These are phyloP conservation scores for Cornus florida DNA, from an alignment of 148 eudicot genomes.

Conservation along the genomic window DNA sequence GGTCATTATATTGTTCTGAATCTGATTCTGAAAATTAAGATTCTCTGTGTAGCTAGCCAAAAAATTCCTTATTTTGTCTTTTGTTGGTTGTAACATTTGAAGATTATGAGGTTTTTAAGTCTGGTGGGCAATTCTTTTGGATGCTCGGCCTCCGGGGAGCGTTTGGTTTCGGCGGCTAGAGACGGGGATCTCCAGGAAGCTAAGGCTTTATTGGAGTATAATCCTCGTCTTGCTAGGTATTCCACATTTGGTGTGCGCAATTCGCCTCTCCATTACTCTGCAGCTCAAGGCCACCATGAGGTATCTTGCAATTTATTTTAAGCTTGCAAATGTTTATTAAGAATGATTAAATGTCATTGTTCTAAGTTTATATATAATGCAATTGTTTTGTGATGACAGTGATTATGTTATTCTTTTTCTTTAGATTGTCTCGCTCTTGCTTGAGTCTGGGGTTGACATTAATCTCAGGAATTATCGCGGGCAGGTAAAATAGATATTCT, in stretches of 20 bases:
- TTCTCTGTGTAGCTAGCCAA: not conserved
- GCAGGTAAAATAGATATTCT: constrained; percentile 51
- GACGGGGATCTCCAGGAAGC: constrained; percentile 98
- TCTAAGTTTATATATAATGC: not conserved
- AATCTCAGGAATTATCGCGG: constrained; percentile 92
- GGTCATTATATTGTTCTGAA: constrained; percentile 7
- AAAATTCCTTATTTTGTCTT: constrained; percentile 5
- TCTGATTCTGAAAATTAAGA: constrained; percentile 9
- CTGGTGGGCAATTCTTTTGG: constrained; percentile 96
- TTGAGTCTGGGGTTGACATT: constrained; percentile 92
- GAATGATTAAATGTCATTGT: not conserved
- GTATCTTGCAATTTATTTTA: constrained; percentile 27
- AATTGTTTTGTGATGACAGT: constrained; percentile 10
- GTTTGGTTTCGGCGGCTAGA: constrained; percentile 90
- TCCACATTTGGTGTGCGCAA: constrained; percentile 88
- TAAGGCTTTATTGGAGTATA: constrained; percentile 77
- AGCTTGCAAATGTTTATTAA: not conserved
- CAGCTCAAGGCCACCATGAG: constrained; percentile 99
- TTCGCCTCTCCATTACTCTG: constrained; percentile 93
- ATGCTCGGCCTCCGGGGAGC: constrained; percentile 91
- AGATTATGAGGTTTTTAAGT: constrained; percentile 56
- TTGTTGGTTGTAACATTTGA: constrained; percentile 5
- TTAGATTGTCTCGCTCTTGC: constrained; percentile 81
- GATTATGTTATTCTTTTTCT: constrained; percentile 19
- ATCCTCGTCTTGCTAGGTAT: constrained; percentile 84